Base-by-base conservation (phyloP, 306 rosid genomes). In the Bauhinia variegata region DNA sequence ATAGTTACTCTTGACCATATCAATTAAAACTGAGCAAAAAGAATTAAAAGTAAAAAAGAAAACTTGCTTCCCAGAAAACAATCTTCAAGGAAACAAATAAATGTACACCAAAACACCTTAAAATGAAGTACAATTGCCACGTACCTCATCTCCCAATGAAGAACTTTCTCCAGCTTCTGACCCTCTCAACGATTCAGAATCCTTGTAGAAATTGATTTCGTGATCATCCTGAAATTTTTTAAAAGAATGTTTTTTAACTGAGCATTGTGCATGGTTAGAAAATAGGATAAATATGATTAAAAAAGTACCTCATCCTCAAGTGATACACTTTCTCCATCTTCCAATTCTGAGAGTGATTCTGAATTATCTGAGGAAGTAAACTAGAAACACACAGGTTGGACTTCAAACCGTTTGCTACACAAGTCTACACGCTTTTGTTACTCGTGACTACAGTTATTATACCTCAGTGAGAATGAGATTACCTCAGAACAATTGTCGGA, bases 81-180 rank as follows among this genome's bases (percentile, higher is more conserved):
- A n/a, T 47, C 23, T 47, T 61, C 50, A 14, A 39, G 37, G 19
- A 48, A 57, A 30, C 16, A 61, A 54, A 59, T 8, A 5, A 18
- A 19, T 19, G 54, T 11, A 66, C 32, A 19, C 15, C 5, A 8
- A 6, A 0, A 13, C 34, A 54, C 36, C 48, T 13, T 4, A 39
- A 19, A 5, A 39, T 18, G 11, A 11, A 49, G 47, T 42, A 67
- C 11, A 60, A 60, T 39, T 60, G 33, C 19, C 14, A 42, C 28
- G 32, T 53, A 81, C 95, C 95, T 90, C 85, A 39, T 79, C 49
- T 47, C 42, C 60, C 4, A 81, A 76, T 0, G 74, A 72, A 30
- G 28, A 77, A 57, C 50, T 68, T 53, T 37, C 65, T 63, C 36
- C 81, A 53, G 61, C 48, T 70, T 75, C 81, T 16, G 79, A 68